phyloP scores from a whole-genome alignment of 1,284 basidiomycete species.

The Melampsora americana region DNA sequence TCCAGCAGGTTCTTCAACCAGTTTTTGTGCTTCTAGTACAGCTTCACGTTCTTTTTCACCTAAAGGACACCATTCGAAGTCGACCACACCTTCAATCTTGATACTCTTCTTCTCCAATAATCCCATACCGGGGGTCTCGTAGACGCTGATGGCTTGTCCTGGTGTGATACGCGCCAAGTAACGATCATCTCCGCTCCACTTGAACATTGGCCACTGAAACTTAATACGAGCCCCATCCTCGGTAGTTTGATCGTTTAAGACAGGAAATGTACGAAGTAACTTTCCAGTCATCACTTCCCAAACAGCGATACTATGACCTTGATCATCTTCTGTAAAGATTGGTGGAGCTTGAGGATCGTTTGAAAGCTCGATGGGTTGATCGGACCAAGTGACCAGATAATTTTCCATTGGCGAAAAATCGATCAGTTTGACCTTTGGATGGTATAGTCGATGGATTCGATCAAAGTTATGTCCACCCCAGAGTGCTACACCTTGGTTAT shows the following conservation, averaged over 20 bases:
- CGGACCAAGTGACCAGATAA: conserved; percentile 97
- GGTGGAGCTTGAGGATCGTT: conserved; percentile 62
- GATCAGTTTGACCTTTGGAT: conserved; percentile 90
- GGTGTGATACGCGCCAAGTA: conserved; percentile 85
- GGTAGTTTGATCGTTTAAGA: conserved; percentile 50
- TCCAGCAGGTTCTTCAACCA: conserved; percentile 46
- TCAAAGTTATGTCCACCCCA: conserved; percentile 92
- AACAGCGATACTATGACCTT: conserved; percentile 93
- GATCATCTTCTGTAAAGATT: conserved; percentile 86
- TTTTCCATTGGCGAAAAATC: conserved; percentile 98
- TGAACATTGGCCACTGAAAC: conserved; percentile 82
- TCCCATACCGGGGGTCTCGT: conserved; percentile 91
- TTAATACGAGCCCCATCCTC: conserved; percentile 65
- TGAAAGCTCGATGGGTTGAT: conserved; percentile 78
- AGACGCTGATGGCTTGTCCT: conserved; percentile 90
- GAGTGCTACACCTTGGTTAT: conserved; percentile 89
- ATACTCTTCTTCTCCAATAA: conserved; percentile 94
- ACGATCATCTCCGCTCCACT: conserved; percentile 97
- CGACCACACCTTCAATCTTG: conserved; percentile 95
- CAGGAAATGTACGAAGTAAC: conserved; percentile 89
- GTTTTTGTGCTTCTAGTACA: conserved; percentile 62
- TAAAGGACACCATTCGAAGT: conserved; percentile 98
- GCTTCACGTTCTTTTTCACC: conserved; percentile 77
- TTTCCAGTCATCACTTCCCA: conserved; percentile 96
- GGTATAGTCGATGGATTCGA: conserved; percentile 82